phyloP scores from a whole-genome alignment of 1,284 basidiomycete genomes.

The Kalmanozyma brasiliensis region DNA sequence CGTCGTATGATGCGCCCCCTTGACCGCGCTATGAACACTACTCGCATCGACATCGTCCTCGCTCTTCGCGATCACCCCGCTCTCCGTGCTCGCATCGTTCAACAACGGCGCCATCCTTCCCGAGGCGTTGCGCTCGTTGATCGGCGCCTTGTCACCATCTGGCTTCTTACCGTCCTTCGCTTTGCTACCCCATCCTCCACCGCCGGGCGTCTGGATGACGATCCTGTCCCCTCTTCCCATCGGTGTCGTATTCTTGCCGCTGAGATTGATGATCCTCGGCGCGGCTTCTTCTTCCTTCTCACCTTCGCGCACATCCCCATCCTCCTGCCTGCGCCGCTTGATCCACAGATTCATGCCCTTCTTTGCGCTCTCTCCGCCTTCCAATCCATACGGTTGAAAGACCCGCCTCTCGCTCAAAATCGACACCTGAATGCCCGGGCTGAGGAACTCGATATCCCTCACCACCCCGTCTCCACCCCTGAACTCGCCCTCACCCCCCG shows the following conservation, averaged over 20 bases:
- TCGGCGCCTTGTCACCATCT: slow-evolving; percentile 17
- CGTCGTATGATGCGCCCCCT: slow-evolving; percentile 29
- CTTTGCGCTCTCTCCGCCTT: slow-evolving; percentile 81
- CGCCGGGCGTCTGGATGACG: slow-evolving; percentile 88
- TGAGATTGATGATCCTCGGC: slow-evolving; percentile 82
- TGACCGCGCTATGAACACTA: slow-evolving; percentile 19
- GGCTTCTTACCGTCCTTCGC: neutral
- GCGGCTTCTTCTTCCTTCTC: slow-evolving; percentile 53
- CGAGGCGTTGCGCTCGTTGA: slow-evolving; percentile 43
- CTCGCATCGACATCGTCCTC: slow-evolving; percentile 15
- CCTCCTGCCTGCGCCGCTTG: slow-evolving; percentile 77
- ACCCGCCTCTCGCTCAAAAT: slow-evolving; percentile 89
- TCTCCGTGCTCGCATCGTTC: slow-evolving; percentile 25
- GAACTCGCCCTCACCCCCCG: slow-evolving; percentile 82
- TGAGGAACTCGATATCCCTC: slow-evolving; percentile 86
- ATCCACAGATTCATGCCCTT: slow-evolving; percentile 90
- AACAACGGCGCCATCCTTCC: slow-evolving; percentile 46
- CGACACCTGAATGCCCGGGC: slow-evolving; percentile 81
- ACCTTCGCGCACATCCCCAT: slow-evolving; percentile 73
- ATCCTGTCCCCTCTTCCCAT: slow-evolving; percentile 86
- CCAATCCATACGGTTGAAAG: slow-evolving; percentile 86
- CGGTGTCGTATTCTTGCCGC: slow-evolving; percentile 85
- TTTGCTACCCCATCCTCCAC: slow-evolving; percentile 82
- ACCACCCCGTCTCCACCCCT: slow-evolving; percentile 87
- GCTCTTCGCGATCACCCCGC: slow-evolving; percentile 29